Base-by-base conservation (phyloP, 192 early-diverging fungal genomes). In the Fimicolochytrium jonesii region DNA sequence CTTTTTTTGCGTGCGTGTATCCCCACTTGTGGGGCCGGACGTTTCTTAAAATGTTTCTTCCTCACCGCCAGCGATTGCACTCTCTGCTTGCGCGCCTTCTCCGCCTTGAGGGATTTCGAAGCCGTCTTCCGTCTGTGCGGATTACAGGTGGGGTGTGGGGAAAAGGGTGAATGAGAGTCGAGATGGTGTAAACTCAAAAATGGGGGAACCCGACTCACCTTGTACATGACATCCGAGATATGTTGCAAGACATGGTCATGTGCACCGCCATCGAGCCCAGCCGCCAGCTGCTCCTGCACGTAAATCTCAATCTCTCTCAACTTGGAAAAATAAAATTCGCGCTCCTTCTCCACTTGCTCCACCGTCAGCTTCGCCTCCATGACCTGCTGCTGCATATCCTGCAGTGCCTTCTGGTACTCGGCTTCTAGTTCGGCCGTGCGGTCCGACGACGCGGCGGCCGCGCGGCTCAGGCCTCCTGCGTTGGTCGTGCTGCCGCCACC, bases 241-340 rank as follows among this genome's bases (percentile, higher is more conserved):
- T 92, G 80, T 59, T 87, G 87, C 62, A 90, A 69, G 23, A 67
- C 61, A 25, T 55, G 35, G 6, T 33, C 36, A n/a, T n/a, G n/a
- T 23, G 76, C 80, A 2, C 77, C 72, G 43, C 70, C 71, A n/a
- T n/a, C 33, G 23, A 47, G 43, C 26, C 76, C 73, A 0, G 79
- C 82, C 15, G 77, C 71, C 11, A 89, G 39, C 51, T 87, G 69
- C 54, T 90, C 78, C 75, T 97, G 94, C 10, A 96, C 84, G 56
- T 90, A 78, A 28, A 99, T 82, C 60, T 97, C 94, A 74, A 97
- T 93, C 68, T 96, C 93, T 31, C 94, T 76, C 61, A 97, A 75
- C 75, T 97, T 99, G 25, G 72, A 67, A 72, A 95, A 99, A 63
- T 99, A 99, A 70, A 99, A 99, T 61, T 99, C 94, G 23, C 96